Conservation (phyloP, 441 rosid species). For the Pelargonium cotyledonis region DNA sequence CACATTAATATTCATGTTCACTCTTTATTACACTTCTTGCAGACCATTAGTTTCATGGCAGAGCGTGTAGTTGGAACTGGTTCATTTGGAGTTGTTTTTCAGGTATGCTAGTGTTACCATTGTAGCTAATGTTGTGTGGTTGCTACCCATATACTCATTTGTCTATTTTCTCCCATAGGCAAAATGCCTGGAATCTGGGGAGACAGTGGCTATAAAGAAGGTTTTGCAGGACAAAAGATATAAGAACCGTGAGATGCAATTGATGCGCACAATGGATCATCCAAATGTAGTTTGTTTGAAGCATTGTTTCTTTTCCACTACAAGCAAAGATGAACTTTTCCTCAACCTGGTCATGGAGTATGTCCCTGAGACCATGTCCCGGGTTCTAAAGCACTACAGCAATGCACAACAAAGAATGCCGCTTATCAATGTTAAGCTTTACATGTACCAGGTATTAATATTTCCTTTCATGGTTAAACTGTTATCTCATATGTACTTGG, state of each 20-base stretch:
- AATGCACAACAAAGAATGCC: constrained; percentile 80
- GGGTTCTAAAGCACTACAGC: constrained; percentile 81
- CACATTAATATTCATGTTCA: neutral
- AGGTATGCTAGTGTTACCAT: constrained; percentile 35
- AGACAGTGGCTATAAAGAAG: no score
- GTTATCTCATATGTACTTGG: neutral
- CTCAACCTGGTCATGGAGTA: constrained; percentile 97
- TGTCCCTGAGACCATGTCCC: constrained; percentile 88
- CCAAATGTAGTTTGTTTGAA: constrained; percentile 86
- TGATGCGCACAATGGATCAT: constrained; percentile 93
- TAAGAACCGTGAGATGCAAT: constrained; percentile 89
- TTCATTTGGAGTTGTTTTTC: constrained; percentile 79
- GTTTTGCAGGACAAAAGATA: constrained; percentile 90
- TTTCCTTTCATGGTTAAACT: neutral
- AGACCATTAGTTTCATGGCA: constrained; percentile 98
- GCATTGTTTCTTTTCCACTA: constrained; percentile 97
- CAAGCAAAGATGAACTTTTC: constrained; percentile 81
- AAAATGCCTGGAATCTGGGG: constrained; percentile 93
- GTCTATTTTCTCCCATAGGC: constrained; percentile 41
- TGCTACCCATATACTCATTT: neutral
- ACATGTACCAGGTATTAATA: constrained; percentile 70
- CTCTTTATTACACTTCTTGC: constrained; percentile 14
- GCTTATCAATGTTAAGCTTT: constrained; percentile 77
- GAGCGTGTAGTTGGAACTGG: constrained; percentile 95
- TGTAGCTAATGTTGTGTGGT: neutral